Percentiles rank a stretch among this genome's conserved stretches.
These are phyloP conservation scores for Solidago caesia DNA, from an alignment of 129 eudicot species.

Conservation along the genomic window DNA sequence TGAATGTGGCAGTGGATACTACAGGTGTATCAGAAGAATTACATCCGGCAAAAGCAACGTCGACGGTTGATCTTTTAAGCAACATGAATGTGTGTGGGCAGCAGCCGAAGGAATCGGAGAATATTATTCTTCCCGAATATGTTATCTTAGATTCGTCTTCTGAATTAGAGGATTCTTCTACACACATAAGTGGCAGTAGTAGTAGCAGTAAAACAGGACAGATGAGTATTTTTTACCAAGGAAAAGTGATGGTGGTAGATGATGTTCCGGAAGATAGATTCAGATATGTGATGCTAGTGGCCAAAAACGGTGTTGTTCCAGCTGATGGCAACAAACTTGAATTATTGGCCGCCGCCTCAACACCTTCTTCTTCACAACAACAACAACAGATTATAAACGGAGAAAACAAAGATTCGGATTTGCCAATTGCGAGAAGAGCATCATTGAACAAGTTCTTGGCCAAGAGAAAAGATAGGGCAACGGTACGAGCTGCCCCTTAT, in stretches of 20 bases:
- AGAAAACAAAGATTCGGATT: slow-evolving; percentile 38
- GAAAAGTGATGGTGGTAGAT: slow-evolving; percentile 56
- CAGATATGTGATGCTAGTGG: slow-evolving; percentile 42
- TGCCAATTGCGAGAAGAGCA: slow-evolving; percentile 77
- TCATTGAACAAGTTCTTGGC: slow-evolving; percentile 70
- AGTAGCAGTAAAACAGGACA: slow-evolving; percentile 34
- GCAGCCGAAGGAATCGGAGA: slow-evolving; percentile 12
- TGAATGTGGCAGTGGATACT: neutral
- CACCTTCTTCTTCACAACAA: slow-evolving; percentile 2
- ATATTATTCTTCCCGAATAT: slow-evolving; percentile 23
- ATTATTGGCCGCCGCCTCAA: slow-evolving; percentile 15
- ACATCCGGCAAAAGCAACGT: neutral
- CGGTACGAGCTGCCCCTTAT: slow-evolving; percentile 42
- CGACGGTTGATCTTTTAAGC: slow-evolving; percentile 32
- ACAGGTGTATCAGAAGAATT: slow-evolving; percentile 32
- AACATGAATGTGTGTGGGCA: slow-evolving; percentile 7
- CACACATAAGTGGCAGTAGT: too few relatives aligned
- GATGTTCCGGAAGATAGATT: slow-evolving; percentile 59
- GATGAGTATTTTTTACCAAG: slow-evolving; percentile 75
- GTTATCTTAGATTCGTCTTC: slow-evolving; percentile 26
- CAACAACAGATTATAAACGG: neutral
- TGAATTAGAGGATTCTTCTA: slow-evolving; percentile 1
- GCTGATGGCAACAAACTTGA: neutral
- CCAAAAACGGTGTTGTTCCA: slow-evolving; percentile 28
- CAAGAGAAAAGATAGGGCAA: slow-evolving; percentile 68